phyloP scores from a whole-genome alignment of 306 rosid species.

The Abrus pulchellus region DNA sequence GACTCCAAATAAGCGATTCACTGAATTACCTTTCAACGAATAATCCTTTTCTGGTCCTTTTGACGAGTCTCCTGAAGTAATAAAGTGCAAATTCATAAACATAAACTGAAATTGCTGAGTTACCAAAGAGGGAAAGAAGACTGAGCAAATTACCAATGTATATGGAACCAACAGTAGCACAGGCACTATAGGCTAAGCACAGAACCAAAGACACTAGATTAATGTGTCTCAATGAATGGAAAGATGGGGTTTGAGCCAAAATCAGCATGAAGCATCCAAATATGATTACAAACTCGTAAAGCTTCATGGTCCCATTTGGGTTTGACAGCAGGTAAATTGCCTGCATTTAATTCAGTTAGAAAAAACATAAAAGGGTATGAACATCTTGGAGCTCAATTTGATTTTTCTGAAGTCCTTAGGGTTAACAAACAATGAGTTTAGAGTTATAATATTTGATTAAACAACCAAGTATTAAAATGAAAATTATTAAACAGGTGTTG shows the following conservation, averaged over 20 bases:
- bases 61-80: constrained; percentile 61
- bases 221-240: constrained; percentile 83
- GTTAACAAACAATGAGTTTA: no score
- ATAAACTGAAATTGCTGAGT: not conserved
- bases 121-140: not conserved
- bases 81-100: not conserved
- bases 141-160: constrained; percentile 58
- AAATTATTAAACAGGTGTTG: no score
- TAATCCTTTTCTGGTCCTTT: constrained; percentile 76
- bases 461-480: no score
- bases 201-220: constrained; percentile 68
- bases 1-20: constrained; percentile 63
- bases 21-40: constrained; percentile 60
- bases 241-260: constrained; percentile 84
- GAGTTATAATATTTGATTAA: no score
- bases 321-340: constrained; percentile 67
- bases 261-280: constrained; percentile 81
- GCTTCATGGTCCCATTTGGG: constrained; percentile 69
- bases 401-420: not conserved
- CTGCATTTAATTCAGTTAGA: constrained; percentile 46
- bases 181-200: constrained; percentile 67
- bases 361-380: not conserved
- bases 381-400: not conserved
- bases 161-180: constrained; percentile 71
- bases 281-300: constrained; percentile 71